Conservation (phyloP, 164 flowering plant genomes). For the Annona cherimola region DNA sequence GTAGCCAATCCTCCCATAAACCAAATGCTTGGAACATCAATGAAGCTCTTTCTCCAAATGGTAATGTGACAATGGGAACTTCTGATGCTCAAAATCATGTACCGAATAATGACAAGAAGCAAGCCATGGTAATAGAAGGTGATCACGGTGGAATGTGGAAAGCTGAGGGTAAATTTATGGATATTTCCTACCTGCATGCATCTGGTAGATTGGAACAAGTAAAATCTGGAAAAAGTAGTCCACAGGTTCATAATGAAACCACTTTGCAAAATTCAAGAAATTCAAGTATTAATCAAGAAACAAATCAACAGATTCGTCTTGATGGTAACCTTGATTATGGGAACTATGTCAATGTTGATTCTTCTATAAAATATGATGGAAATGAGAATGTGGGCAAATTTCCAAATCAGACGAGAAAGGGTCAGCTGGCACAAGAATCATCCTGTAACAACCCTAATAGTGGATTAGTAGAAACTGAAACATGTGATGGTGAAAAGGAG, state of each 20-base stretch:
- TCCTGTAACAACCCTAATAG: constrained; percentile 19
- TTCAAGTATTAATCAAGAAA: constrained; percentile 19
- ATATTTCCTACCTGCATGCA: constrained; percentile 18
- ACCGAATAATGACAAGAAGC: constrained; percentile 20
- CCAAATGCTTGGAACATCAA: constrained; percentile 24
- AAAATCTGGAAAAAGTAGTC: constrained; percentile 15
- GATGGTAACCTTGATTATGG: constrained; percentile 24
- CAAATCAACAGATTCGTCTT: constrained; percentile 21
- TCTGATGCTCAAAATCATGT: constrained; percentile 9
- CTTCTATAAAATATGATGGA: constrained; percentile 19
- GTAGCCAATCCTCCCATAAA: constrained; percentile 16
- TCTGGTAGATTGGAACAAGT: constrained; percentile 23
- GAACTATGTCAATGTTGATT: constrained; percentile 19
- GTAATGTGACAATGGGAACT: constrained; percentile 9
- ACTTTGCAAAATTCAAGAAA: constrained; percentile 15
- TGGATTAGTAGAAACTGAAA: constrained; percentile 28
- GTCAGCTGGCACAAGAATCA: constrained; percentile 14
- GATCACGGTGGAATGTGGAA: constrained; percentile 24
- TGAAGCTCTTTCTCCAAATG: constrained; percentile 18
- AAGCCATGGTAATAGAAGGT: constrained; percentile 19
- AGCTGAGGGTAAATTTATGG: constrained; percentile 12
- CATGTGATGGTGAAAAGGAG: constrained; percentile 22
- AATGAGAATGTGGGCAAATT: constrained; percentile 19
- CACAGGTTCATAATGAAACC: constrained; percentile 19
- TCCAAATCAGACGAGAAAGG: constrained; percentile 21